A percentile compares a stretch with the other conserved stretches of the same genome.
Evolutionary conservation across 306 rosid species (phyloP).

Genomic region (Cicer pinnatifidum): DNA sequence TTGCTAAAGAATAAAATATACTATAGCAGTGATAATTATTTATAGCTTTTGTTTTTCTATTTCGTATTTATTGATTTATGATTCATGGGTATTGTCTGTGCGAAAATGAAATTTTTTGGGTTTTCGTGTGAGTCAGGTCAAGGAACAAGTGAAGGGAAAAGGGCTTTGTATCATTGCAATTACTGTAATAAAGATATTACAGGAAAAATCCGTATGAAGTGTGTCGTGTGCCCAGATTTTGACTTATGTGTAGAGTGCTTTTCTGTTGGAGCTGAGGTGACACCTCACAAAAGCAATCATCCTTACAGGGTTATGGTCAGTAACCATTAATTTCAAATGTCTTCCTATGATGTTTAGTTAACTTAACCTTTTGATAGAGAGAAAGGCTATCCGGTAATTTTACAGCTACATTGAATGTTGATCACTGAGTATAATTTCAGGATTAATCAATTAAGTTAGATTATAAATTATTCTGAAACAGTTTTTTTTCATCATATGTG

Average conservation of each 20-base stretch:
- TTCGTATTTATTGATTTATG: constrained; percentile 20
- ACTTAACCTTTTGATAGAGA: constrained; percentile 7
- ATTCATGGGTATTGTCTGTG: constrained; percentile 28
- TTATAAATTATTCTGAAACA: constrained; percentile 2
- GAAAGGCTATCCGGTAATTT: background rate
- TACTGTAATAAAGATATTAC: constrained; percentile 97
- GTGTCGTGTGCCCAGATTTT: constrained; percentile 90
- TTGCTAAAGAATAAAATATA: background rate
- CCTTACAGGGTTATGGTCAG: constrained; percentile 95
- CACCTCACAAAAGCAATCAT: constrained; percentile 89
- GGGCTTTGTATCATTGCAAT: constrained; percentile 93
- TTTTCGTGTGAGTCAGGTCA: constrained; percentile 61
- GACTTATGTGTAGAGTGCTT: constrained; percentile 95
- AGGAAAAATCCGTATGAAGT: constrained; percentile 92
- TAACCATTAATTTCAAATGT: background rate
- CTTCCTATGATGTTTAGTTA: constrained; percentile 11
- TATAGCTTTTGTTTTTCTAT: constrained; percentile 31
- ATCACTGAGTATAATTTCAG: constrained; percentile 13
- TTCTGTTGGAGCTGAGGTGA: constrained; percentile 95
- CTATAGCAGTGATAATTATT: constrained; percentile 4
- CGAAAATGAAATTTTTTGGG: background rate
- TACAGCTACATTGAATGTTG: constrained; percentile 19
- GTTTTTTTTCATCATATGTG: constrained; percentile 6
- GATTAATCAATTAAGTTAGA: constrained; percentile 27
- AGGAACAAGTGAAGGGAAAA: constrained; percentile 83